Percentiles rank a stretch among this genome's conserved stretches.
These are phyloP conservation scores for Botrytis hyacinthi DNA, from an alignment of 2,329 filamentous ascomycete species.

Conservation along the genomic window DNA sequence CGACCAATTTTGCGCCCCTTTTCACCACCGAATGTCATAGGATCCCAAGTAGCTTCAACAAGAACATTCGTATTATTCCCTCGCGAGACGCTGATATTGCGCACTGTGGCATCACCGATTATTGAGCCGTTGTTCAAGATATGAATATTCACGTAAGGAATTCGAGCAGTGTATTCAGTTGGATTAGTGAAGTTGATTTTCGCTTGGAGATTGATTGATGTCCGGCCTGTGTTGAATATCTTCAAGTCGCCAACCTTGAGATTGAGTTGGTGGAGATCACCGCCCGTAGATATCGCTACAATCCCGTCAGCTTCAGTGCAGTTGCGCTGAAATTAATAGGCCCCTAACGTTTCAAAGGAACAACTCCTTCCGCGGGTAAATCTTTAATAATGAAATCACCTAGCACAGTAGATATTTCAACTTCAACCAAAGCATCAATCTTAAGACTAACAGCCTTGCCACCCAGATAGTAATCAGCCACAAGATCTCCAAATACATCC, in stretches of 20 bases:
- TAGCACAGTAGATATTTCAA: conserved; percentile 76
- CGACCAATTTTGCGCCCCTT: conserved; percentile 61
- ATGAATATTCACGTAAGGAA: conserved; percentile 80
- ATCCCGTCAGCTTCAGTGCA: conserved; percentile 39
- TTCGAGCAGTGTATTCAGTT: conserved; percentile 74
- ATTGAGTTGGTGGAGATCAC: conserved; percentile 45
- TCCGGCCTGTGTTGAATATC: conserved; percentile 69
- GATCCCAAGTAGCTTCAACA: conserved; percentile 73
- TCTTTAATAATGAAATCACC: conserved; percentile 78
- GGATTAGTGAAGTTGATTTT: conserved; percentile 85
- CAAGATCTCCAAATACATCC: conserved; percentile 73
- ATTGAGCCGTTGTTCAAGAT: conserved; percentile 70
- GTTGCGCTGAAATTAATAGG: conserved; percentile 47
- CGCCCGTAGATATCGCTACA: conserved; percentile 58
- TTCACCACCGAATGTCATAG: conserved; percentile 59
- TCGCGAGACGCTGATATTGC: conserved; percentile 59
- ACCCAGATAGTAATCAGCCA: conserved; percentile 79
- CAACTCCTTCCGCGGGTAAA: conserved; percentile 79
- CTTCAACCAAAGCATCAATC: conserved; percentile 78
- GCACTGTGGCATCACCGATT: conserved; percentile 71
- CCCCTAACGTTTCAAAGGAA: conserved; percentile 91
- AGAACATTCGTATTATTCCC: conserved; percentile 71
- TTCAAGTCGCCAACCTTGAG: conserved; percentile 70
- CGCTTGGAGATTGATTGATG: conserved; percentile 69
- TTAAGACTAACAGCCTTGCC: conserved; percentile 65